phyloP scores from a whole-genome alignment of 768 basidiomycete genomes.

The Tulasnella sp. region DNA sequence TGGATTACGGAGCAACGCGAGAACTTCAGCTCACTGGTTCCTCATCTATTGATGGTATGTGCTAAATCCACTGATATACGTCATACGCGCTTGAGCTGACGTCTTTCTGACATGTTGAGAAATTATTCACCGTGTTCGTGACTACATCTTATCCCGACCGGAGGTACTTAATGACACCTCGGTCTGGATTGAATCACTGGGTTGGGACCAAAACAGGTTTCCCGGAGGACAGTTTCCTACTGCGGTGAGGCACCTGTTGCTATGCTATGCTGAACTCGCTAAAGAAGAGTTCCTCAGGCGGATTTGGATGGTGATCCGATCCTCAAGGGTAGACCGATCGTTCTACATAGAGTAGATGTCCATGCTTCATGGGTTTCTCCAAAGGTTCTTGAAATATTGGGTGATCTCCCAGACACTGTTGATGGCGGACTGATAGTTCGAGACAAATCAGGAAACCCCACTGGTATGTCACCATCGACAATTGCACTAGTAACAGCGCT shows the following conservation, averaged over 20 bases:
- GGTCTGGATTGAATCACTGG: slow-evolving; percentile 72
- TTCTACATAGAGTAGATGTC: slow-evolving; percentile 61
- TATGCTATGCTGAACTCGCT: neutral
- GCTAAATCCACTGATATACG: neutral
- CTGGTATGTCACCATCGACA: slow-evolving; percentile 46
- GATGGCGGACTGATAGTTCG: slow-evolving; percentile 68
- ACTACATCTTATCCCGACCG: slow-evolving; percentile 45
- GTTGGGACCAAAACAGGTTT: slow-evolving; percentile 79
- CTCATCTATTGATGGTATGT: slow-evolving; percentile 44
- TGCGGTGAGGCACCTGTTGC: slow-evolving; percentile 39
- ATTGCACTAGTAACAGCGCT: no score
- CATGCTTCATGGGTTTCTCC: slow-evolving; percentile 83
- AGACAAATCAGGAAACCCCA: slow-evolving; percentile 48
- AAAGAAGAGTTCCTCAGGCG: slow-evolving; percentile 30
- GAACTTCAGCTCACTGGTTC: slow-evolving; percentile 51
- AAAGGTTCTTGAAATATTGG: slow-evolving; percentile 45
- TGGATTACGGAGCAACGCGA: slow-evolving; percentile 59
- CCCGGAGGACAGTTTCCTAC: slow-evolving; percentile 46
- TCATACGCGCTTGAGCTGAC: neutral
- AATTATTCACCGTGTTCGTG: slow-evolving; percentile 45
- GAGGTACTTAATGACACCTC: slow-evolving; percentile 40
- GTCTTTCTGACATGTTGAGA: slow-evolving; percentile 32
- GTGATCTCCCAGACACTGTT: slow-evolving; percentile 44
- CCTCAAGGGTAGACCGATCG: slow-evolving; percentile 56
- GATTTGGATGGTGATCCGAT: slow-evolving; percentile 61